phyloP scores from a whole-genome alignment of 2,329 filamentous ascomycete genomes.

The Grosmannia penicillata region DNA sequence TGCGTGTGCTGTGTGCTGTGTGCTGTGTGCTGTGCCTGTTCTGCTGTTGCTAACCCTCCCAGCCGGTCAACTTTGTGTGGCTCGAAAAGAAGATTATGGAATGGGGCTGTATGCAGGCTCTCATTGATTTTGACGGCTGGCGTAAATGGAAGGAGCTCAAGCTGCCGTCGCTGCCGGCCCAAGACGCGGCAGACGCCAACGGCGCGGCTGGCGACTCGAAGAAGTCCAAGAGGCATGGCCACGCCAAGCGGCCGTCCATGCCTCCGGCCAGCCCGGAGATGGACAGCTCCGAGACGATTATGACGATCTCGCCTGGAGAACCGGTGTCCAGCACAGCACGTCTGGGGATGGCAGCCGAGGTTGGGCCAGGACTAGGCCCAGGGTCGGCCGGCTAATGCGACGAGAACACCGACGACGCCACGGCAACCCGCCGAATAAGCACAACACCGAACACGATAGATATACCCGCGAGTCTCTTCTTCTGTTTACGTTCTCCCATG shows the following conservation, averaged over 20 bases:
- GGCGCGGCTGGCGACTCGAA: conserved; percentile 12
- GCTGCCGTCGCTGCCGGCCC: conserved; percentile 1
- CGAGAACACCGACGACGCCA: too few species aligned
- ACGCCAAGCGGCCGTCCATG: conserved; percentile 3
- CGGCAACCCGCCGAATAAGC: too few species aligned
- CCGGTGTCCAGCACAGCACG: too few species aligned
- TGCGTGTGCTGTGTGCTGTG: conserved; percentile 23
- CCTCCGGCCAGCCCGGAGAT: too few species aligned
- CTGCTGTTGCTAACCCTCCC: conserved; percentile 3
- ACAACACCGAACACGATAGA: too few species aligned
- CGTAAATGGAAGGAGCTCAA: conserved; percentile 83
- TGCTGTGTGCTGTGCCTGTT: neutral
- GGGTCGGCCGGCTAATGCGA: too few species aligned
- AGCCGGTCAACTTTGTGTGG: conserved; percentile 97
- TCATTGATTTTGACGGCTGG: conserved; percentile 98
- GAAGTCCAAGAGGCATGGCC: conserved; percentile 2
- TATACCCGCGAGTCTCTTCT: too few species aligned
- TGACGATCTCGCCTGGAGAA: too few species aligned
- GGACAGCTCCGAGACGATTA: too few species aligned
- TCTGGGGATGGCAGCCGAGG: too few species aligned
- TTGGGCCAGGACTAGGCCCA: too few species aligned
- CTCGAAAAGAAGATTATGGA: conserved; percentile 95
- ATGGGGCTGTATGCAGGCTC: conserved; percentile 98
- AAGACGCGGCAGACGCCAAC: neutral
- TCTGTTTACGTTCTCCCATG: too few species aligned